A percentile compares a stretch with the other conserved stretches of the same genome.
Conservation (phyloP, 2,329 filamentous ascomycete genomes). For the Coniochaeta prunicola region DNA sequence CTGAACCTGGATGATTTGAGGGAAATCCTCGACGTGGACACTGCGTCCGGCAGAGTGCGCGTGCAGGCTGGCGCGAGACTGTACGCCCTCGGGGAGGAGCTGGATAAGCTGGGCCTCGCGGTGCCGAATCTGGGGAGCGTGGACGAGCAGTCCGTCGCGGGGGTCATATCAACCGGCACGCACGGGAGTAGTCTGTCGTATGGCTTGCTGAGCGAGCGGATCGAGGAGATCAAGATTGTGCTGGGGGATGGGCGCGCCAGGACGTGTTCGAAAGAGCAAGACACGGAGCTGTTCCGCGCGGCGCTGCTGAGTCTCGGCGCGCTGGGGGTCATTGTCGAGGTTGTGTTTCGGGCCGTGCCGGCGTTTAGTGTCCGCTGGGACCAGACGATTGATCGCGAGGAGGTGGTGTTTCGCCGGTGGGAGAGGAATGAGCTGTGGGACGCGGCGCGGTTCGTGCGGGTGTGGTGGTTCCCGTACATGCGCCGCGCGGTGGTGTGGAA, state of each 20-base stretch:
- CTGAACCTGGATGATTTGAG: slow-evolving; percentile 84
- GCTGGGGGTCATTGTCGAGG: slow-evolving; percentile 82
- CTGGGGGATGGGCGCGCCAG: slow-evolving; percentile 72
- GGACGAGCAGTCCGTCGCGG: slow-evolving; percentile 86
- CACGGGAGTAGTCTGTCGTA: slow-evolving; percentile 83
- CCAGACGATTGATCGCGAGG: slow-evolving; percentile 68
- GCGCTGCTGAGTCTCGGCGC: slow-evolving; percentile 83
- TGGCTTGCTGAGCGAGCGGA: slow-evolving; percentile 74
- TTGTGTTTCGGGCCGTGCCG: slow-evolving; percentile 75
- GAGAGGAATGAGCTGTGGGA: slow-evolving; percentile 66
- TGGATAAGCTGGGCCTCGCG: slow-evolving; percentile 70
- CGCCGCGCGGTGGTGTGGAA: slow-evolving; percentile 83
- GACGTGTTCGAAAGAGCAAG: slow-evolving; percentile 59
- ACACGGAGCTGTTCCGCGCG: slow-evolving; percentile 77
- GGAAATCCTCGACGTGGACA: slow-evolving; percentile 63
- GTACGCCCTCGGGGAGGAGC: slow-evolving; percentile 61
- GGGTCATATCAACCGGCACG: slow-evolving; percentile 86
- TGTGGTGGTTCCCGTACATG: slow-evolving; percentile 98
- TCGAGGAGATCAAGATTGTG: slow-evolving; percentile 70
- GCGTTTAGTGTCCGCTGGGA: slow-evolving; percentile 81
- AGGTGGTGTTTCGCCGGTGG: slow-evolving; percentile 65
- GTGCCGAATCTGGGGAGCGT: slow-evolving; percentile 94
- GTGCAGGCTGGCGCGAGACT: slow-evolving; percentile 88
- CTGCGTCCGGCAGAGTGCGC: slow-evolving; percentile 56
- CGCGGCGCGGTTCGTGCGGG: slow-evolving; percentile 77